Conservation (phyloP, 1,284 basidiomycete species). For the Ustilago hordei region DNA sequence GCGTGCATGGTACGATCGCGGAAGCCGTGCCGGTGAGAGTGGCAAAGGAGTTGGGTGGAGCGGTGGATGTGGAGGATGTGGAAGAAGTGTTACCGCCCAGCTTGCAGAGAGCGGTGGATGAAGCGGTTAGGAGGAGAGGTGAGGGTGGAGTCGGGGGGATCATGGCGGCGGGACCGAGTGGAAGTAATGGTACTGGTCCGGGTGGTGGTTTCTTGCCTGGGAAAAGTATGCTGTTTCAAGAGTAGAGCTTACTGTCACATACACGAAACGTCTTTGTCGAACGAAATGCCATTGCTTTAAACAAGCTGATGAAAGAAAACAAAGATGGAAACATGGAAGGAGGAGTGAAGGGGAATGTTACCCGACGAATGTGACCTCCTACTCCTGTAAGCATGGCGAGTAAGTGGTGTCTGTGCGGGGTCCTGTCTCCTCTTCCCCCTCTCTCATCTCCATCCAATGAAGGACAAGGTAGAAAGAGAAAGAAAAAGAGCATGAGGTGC, state of each 20-base stretch:
- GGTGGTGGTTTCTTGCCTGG: slow-evolving; percentile 46
- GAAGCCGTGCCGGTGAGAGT: slow-evolving; percentile 50
- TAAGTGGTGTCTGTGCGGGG: slow-evolving; percentile 53
- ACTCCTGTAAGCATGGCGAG: slow-evolving; percentile 27
- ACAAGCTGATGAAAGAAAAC: not conserved
- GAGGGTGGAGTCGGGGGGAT: slow-evolving; percentile 13
- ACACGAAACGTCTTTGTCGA: not conserved
- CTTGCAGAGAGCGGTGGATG: slow-evolving; percentile 32
- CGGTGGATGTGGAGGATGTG: slow-evolving; percentile 47
- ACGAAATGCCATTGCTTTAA: not conserved
- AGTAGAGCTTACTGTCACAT: slow-evolving; percentile 13
- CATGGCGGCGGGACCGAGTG: slow-evolving; percentile 3
- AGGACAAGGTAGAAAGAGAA: not conserved
- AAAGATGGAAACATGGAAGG: not conserved
- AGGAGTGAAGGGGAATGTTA: slow-evolving; percentile 20
- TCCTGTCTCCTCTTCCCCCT: slow-evolving; percentile 11
- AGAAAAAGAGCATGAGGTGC: slow-evolving; percentile 14
- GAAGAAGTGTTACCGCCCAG: slow-evolving; percentile 49
- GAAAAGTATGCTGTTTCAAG: slow-evolving; percentile 48
- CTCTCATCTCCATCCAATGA: not conserved
- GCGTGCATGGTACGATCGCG: slow-evolving; percentile 39
- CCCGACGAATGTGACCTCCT: slow-evolving; percentile 51
- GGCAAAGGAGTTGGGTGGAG: slow-evolving; percentile 35
- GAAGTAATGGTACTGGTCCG: slow-evolving; percentile 30
- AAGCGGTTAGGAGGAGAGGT: slow-evolving; percentile 26